phyloP scores from a whole-genome alignment of 495 filamentous ascomycete species.

The Immersiella caudata region DNA sequence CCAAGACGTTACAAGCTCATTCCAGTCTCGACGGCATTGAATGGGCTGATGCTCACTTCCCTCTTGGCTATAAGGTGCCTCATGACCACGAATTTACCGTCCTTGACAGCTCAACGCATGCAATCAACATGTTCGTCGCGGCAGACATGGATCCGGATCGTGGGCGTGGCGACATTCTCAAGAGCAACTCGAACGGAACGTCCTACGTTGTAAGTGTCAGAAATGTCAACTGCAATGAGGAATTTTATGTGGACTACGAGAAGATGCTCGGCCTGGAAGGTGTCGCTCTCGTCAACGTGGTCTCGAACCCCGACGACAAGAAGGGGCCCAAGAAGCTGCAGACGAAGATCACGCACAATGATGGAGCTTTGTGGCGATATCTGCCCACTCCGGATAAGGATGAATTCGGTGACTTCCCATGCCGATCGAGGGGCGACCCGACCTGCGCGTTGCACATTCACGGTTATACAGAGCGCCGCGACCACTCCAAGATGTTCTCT shows the following conservation, averaged over 20 bases:
- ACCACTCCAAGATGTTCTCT: constrained; percentile 79
- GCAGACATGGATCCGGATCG: constrained; percentile 57
- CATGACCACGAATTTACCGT: constrained; percentile 86
- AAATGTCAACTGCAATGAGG: constrained; percentile 73
- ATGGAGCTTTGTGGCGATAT: constrained; percentile 82
- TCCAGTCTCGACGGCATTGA: constrained; percentile 79
- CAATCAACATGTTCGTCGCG: constrained; percentile 88
- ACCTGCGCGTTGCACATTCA: constrained; percentile 89
- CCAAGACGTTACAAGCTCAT: constrained; percentile 71
- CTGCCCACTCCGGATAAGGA: constrained; percentile 69
- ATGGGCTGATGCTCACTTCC: constrained; percentile 86
- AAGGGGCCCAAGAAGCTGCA: constrained; percentile 77
- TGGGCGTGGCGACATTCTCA: constrained; percentile 84
- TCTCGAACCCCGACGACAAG: constrained; percentile 68
- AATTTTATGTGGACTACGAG: constrained; percentile 90
- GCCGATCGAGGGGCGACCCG: constrained; percentile 60
- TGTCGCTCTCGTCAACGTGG: constrained; percentile 81
- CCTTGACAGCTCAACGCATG: constrained; percentile 87
- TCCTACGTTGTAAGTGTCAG: constrained; percentile 82
- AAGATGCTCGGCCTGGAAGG: constrained; percentile 91
- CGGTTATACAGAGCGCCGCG: constrained; percentile 85
- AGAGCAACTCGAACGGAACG: constrained; percentile 97
- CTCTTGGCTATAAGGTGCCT: constrained; percentile 71
- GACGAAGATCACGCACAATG: constrained; percentile 93
- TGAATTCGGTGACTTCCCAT: constrained; percentile 71